Evolutionary conservation across 2,329 filamentous ascomycete species (phyloP).

Genomic region (Fusarium musae): DNA sequence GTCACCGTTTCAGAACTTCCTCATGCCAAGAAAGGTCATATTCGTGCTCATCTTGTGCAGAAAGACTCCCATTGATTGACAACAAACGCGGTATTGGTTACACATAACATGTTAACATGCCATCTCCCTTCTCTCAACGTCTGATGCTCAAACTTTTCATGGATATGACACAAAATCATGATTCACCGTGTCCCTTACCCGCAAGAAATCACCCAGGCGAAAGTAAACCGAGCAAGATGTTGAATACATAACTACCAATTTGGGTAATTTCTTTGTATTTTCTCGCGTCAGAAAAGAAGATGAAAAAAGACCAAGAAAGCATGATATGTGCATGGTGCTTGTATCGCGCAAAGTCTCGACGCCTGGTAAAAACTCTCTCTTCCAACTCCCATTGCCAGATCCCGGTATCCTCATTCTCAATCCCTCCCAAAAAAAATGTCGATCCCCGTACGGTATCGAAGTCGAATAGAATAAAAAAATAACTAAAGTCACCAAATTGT

Average conservation of each 20-base stretch:
- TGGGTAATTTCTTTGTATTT: constrained; percentile 30
- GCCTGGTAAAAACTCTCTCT: constrained; percentile 43
- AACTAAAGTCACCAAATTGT: constrained; percentile 34
- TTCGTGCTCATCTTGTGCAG: constrained; percentile 17
- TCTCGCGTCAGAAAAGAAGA: constrained; percentile 26
- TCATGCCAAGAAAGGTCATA: constrained; percentile 8
- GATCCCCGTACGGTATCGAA: constrained; percentile 26
- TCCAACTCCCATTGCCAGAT: constrained; percentile 47
- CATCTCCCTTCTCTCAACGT: background rate
- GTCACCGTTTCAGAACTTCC: constrained; percentile 3
- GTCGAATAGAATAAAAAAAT: constrained; percentile 37
- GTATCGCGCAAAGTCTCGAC: constrained; percentile 38
- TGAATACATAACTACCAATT: constrained; percentile 9
- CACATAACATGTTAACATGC: constrained; percentile 9
- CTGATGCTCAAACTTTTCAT: background rate
- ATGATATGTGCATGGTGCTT: constrained; percentile 35
- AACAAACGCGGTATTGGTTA: constrained; percentile 14
- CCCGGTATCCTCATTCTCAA: constrained; percentile 36
- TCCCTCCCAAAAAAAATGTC: constrained; percentile 37
- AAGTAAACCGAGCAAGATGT: background rate
- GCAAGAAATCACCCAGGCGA: background rate
- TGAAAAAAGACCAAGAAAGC: constrained; percentile 29
- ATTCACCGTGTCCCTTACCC: background rate
- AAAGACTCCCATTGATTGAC: constrained; percentile 6
- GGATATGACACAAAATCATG: background rate